Evolutionary conservation across 352 stramenopile species (phyloP), one percentile per base, ranked within the genome.

Genomic region (Phytopythium montanum): DNA sequence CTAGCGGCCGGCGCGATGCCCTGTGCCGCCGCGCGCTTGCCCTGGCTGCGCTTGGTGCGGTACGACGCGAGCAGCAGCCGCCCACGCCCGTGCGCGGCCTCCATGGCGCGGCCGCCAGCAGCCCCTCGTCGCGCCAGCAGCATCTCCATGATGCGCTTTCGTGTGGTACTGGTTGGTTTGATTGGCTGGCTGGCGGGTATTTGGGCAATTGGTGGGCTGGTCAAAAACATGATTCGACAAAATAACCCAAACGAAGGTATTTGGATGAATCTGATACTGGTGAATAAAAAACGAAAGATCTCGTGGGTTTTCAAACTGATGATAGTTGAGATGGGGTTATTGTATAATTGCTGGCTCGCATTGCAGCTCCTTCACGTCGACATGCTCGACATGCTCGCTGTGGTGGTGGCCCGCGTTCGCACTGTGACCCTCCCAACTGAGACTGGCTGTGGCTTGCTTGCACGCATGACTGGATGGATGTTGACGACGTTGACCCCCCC

Each of bases 1-100:
- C 70, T 53, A 54, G 4, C 33, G 23, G 51, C 26, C n/a, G 56
- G 10, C 7, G 56, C 9, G 12, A 41, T 16, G 7, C 25, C 56
- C 21, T 62, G 56, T 26, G 60, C 59, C 6, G 64, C 57, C 21
- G 70, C 66, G 21, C 68, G 70, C 59, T 85, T 85, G 28, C 65
- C 64, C 49, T 76, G 65, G 39, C 60, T 79, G 25, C 75, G 75
- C 61, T 85, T 85, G 12, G 75, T 79, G 50, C 75, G 73, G 46
- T 85, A 85, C 55, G 67, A 76, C 31, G 73, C 75, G 26, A 80
- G 63, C 19, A 79, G 61, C 18, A 78, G 34, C 21, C 59, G 57
- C 18, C 31, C 41, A 42, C 60, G 64, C 36, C 59, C 33, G n/a
- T 50, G 62, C 6, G 33, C 33, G 34, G 31, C 12, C 60, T 54